Conservation (phyloP, 2,329 filamentous ascomycete species). For the Cadophora malorum region DNA sequence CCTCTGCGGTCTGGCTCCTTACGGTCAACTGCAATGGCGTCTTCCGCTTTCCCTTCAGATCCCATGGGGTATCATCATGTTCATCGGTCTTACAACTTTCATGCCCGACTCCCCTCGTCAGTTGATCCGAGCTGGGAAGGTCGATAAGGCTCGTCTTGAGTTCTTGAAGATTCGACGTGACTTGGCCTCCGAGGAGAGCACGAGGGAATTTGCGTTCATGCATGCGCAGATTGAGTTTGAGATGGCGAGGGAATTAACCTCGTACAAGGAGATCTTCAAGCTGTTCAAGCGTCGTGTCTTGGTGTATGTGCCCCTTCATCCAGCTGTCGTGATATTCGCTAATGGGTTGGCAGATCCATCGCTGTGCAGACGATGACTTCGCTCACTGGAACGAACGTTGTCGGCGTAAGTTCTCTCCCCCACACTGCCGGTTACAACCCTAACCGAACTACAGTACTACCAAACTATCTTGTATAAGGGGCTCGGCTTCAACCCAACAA, state of each 20-base stretch:
- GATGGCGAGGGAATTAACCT: conserved; percentile 60
- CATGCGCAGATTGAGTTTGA: conserved; percentile 61
- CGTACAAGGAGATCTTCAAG: conserved; percentile 57
- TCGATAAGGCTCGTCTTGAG: conserved; percentile 55
- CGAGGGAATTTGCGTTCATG: conserved; percentile 61
- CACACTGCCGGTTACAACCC: background rate
- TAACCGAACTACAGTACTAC: conserved; percentile 16
- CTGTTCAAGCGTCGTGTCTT: conserved; percentile 58
- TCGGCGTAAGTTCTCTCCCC: conserved; percentile 43
- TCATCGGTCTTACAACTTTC: conserved; percentile 58
- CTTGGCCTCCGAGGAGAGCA: conserved; percentile 48
- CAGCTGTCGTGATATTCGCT: background rate
- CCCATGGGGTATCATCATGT: conserved; percentile 61
- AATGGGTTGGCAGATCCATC: background rate
- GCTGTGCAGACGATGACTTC: conserved; percentile 64
- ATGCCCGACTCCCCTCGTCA: conserved; percentile 63
- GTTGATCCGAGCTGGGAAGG: conserved; percentile 56
- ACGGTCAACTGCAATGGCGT: conserved; percentile 60
- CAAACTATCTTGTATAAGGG: conserved; percentile 60
- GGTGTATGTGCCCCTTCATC: conserved; percentile 49
- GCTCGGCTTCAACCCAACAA: conserved; percentile 56
- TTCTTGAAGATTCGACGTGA: conserved; percentile 54
- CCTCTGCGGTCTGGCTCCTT: conserved; percentile 59
- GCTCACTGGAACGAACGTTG: conserved; percentile 63
- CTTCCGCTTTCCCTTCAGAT: conserved; percentile 61